Evolutionary conservation across 176 grass and related monocot species (phyloP), one percentile per base, ranked within the genome.

Genomic region (Ampelocalamus luodianensis): DNA sequence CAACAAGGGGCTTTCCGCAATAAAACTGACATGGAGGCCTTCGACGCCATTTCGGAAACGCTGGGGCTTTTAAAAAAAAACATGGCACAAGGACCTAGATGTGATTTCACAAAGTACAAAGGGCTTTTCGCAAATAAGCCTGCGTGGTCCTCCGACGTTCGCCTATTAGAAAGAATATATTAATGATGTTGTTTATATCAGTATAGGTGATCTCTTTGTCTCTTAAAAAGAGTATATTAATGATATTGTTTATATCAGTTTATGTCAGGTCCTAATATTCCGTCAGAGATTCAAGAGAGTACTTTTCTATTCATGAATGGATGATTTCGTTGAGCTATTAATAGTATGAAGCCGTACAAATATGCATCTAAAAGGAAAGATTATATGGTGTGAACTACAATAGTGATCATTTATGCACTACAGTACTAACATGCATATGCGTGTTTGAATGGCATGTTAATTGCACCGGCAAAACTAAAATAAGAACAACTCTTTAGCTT

Each of bases 321-420:
- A 89, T 80, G 29, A 75, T 80, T 58, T 50, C 6, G 11, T 74
- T 20, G 43, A 46, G 77, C 61, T 81, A 75, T 89, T 37, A 34
- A 8, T 51, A 60, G 29, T 84, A 59, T 79, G 45, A 40, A 23
- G 17, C 82, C 53, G 54, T 64, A 89, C 82, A 36, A 10, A 62
- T 40, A 86, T 39, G 55, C 65, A 12, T 79, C 40, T 71, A 3
- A 68, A 56, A 38, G 22, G 68, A 73, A 79, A 79, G 79, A 66
- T n/a, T 17, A 6, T 43, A 29, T 4, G 14, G 6, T 22, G 24
- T 55, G 54, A 42, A 71, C 39, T 64, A 16, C 56, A 32, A 3
- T 42, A 2, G 18, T 72, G 32, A 63, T 49, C 54, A 62, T 44
- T 26, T 29, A 3, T 58, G 8, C 23, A 16, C 27, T 34, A 4